These are phyloP conservation scores for Euptelea pleiosperma DNA, from an alignment of 164 flowering plant genomes.

Conservation along the genomic window DNA sequence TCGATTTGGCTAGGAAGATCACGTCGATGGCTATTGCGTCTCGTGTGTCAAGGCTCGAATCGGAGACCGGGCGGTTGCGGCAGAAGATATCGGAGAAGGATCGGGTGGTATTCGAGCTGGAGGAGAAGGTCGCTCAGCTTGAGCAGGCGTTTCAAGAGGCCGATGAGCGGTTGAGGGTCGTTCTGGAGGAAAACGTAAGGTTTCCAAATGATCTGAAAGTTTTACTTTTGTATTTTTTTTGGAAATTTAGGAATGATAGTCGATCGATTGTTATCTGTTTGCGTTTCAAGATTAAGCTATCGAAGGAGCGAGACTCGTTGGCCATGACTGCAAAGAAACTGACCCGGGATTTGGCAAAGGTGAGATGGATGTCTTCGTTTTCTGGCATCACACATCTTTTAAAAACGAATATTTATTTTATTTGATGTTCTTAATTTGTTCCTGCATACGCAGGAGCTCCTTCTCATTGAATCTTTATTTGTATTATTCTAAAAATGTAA, in stretches of 20 bases:
- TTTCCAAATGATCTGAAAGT: neutral
- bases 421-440: neutral
- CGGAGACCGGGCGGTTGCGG: conserved; percentile 47
- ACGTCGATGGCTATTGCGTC: conserved; percentile 96
- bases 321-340: conserved; percentile 57
- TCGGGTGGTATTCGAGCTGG: conserved; percentile 44
- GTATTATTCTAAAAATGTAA: neutral
- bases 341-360: conserved; percentile 78
- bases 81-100: conserved; percentile 70
- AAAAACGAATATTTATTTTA: neutral
- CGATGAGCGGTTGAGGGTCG: conserved; percentile 41
- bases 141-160: conserved; percentile 40
- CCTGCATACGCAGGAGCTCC: neutral
- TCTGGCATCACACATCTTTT: neutral
- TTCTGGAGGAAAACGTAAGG: conserved; percentile 70
- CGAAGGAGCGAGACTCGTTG: conserved; percentile 68
- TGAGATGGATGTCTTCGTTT: conserved; percentile 17
- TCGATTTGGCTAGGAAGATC: conserved; percentile 89
- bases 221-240: neutral
- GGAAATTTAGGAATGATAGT: conserved; percentile 3
- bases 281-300: conserved; percentile 51
- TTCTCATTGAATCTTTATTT: neutral
- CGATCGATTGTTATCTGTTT: conserved; percentile 7
- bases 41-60: conserved; percentile 82
- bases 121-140: conserved; percentile 47